A percentile compares a stretch with the other conserved stretches of the same genome.
These are phyloP conservation scores for Saxispiralis lemnorum DNA, from an alignment of 495 filamentous ascomycete species.

Conservation along the genomic window DNA sequence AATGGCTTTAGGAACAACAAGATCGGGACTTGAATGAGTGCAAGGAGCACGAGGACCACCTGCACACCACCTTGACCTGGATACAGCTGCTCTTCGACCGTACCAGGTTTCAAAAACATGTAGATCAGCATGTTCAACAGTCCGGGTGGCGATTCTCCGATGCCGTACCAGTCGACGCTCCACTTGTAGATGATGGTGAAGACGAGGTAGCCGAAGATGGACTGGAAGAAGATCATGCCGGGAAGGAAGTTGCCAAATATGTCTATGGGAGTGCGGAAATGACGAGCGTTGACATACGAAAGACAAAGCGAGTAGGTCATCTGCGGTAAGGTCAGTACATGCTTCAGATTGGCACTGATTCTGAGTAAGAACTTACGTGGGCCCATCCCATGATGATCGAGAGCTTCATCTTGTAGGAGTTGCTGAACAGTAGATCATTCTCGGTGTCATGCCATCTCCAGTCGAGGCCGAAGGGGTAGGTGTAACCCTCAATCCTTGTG, in stretches of 20 bases:
- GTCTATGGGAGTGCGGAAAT: constrained; percentile 87
- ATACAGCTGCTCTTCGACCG: constrained; percentile 56
- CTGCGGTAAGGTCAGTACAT: constrained; percentile 19
- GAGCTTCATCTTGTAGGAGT: constrained; percentile 99
- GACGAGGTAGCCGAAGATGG: constrained; percentile 94
- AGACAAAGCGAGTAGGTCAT: constrained; percentile 97
- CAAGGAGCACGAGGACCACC: constrained; percentile 61
- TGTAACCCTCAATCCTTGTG: constrained; percentile 47
- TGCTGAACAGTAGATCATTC: constrained; percentile 82
- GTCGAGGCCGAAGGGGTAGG: constrained; percentile 89
- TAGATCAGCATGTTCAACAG: constrained; percentile 98
- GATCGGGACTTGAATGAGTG: constrained; percentile 70
- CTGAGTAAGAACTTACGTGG: constrained; percentile 39
- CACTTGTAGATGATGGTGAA: constrained; percentile 93
- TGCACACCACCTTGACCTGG: constrained; percentile 58
- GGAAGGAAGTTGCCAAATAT: constrained; percentile 94
- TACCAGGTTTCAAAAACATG: constrained; percentile 89
- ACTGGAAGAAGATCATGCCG: constrained; percentile 98
- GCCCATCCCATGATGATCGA: constrained; percentile 89
- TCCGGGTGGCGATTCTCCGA: constrained; percentile 52
- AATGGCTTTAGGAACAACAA: constrained; percentile 90
- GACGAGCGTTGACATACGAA: constrained; percentile 77
- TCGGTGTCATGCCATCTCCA: constrained; percentile 94
- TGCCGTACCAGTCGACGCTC: constrained; percentile 68
- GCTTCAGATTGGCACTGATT: background rate